Evolutionary conservation across 2,329 filamentous ascomycete species (phyloP), one percentile per base, ranked within the genome.

Genomic region (Aspergillus texensis): DNA sequence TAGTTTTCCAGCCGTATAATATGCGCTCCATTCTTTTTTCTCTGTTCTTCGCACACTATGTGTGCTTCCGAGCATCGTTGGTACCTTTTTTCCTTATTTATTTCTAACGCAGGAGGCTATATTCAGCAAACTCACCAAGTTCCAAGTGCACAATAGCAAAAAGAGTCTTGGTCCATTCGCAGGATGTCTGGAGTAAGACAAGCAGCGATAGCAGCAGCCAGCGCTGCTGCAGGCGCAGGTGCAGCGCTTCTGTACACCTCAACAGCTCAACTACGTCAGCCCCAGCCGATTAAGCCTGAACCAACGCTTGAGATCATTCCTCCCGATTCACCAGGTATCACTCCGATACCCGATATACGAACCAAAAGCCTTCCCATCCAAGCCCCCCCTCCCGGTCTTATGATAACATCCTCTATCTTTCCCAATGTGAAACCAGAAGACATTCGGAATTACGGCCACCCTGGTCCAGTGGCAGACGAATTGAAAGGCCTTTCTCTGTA

Each of bases 391-490:
- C 8, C 39, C 19, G 39, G 39, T 10, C 39, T 41, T 41, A 19
- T 6, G 14, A 41, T 41, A 6, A n/a, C 16, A n/a, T 6, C 39
- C 16, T 41, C 19, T 6, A 41, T 19, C 16, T 6, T n/a, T 41
- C 16, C 6, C 39, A 9, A 41, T 1, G 90, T 94, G 73, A 85
- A 94, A 77, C 91, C 92, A 4, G 81, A 88, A 41, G 91, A 91
- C 14, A 85, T 94, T 69, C 91, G 93, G 79, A 86, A 93, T 70
- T 94, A 94, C 76, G 91, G 95, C 72, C 97, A 98, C 80, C 94
- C 95, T 0, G 95, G 95, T 62, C 95, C 95, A 36, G 83, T 97
- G 41, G 85, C 90, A 72, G 95, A 99, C 80, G 84, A 96, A 48
- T 89, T 93, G 61, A 86, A 85, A 60, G 89, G 93, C 41, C 82